Conservation (phyloP, 148 eudicot species). For the Rhododendron ferrugineum region DNA sequence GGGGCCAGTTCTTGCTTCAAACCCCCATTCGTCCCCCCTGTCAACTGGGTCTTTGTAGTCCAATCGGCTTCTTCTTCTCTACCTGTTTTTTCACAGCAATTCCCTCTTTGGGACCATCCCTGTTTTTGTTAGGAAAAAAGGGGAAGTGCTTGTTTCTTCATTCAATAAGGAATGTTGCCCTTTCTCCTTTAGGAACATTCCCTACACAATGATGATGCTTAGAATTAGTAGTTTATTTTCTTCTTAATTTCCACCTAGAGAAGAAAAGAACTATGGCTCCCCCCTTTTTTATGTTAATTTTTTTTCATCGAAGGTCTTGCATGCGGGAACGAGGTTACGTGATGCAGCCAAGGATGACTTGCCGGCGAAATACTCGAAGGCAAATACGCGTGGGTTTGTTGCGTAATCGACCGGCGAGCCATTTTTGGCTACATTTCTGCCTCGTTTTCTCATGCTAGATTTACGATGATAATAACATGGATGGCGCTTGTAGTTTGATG, state of each 20-base stretch:
- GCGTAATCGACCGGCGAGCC: conserved; percentile 24
- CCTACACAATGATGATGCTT: background rate
- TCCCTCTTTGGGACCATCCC: conserved; percentile 5
- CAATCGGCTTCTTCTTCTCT: conserved; percentile 18
- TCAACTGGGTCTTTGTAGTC: conserved; percentile 7
- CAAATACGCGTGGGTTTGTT: background rate
- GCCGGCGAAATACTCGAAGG: conserved; percentile 19
- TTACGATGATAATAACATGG: conserved; percentile 10
- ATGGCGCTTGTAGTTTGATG: background rate
- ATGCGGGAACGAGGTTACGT: conserved; percentile 35
- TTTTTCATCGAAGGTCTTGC: conserved; percentile 36
- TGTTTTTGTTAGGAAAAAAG: background rate
- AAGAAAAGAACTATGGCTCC: background rate
- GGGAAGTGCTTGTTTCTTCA: background rate
- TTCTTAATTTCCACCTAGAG: background rate
- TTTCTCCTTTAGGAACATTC: conserved; percentile 1
- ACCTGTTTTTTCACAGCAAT: background rate
- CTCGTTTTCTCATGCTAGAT: conserved; percentile 41
- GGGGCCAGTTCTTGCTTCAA: conserved; percentile 3
- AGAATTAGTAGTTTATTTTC: background rate
- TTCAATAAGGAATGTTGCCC: conserved; percentile 12
- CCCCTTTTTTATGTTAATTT: background rate
- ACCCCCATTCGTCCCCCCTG: conserved; percentile 12
- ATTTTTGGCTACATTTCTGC: conserved; percentile 27
- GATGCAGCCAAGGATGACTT: conserved; percentile 63